phyloP scores from a whole-genome alignment of 2,329 filamentous ascomycete genomes.

The Alternaria metachromatica region DNA sequence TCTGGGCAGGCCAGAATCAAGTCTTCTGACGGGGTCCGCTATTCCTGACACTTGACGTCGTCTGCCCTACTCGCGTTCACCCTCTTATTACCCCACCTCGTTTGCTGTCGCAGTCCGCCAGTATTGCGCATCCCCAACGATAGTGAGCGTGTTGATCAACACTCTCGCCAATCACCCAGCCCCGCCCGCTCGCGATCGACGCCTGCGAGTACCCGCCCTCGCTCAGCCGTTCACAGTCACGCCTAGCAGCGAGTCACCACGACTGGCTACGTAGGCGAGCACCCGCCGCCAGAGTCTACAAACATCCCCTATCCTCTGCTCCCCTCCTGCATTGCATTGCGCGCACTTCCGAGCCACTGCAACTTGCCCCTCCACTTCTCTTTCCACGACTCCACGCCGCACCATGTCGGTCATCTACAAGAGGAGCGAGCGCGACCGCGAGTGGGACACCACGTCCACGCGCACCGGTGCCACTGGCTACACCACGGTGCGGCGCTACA shows the following conservation, averaged over 20 bases:
- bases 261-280: conserved; percentile 25
- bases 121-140: conserved; percentile 10
- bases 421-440: conserved; percentile 52
- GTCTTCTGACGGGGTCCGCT: conserved; percentile 21
- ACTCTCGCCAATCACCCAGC: conserved; percentile 23
- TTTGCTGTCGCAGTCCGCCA: conserved; percentile 4
- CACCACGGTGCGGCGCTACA: conserved; percentile 67
- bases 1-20: conserved; percentile 14
- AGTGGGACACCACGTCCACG: conserved; percentile 50
- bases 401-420: conserved; percentile 56
- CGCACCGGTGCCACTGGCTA: conserved; percentile 49
- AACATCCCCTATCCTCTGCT: background rate
- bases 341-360: conserved; percentile 3
- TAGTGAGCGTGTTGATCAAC: conserved; percentile 18
- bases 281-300: conserved; percentile 7
- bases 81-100: conserved; percentile 21
- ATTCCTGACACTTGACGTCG: conserved; percentile 21
- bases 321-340: conserved; percentile 3
- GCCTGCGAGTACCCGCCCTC: conserved; percentile 26
- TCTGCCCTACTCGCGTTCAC: conserved; percentile 8
- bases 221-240: conserved; percentile 16
- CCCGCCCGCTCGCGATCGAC: conserved; percentile 22
- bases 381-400: conserved; percentile 6
- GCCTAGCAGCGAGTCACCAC: conserved; percentile 10
- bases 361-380: conserved; percentile 1